Evolutionary conservation across 2,329 filamentous ascomycete species (phyloP).

Genomic region (Fusarium staphyleae): DNA sequence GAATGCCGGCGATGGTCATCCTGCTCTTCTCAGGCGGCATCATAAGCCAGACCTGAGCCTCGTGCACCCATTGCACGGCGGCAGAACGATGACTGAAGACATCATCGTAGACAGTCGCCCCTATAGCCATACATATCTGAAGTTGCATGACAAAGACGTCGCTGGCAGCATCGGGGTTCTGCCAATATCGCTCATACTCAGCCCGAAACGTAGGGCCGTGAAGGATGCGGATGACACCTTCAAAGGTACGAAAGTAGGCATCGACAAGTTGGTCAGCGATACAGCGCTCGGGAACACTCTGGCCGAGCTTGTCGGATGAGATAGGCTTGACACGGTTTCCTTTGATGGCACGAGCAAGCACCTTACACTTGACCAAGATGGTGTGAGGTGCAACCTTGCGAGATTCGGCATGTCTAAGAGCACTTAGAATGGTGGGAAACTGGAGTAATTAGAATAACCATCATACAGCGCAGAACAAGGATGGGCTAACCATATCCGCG

Average conservation of each 20-base stretch:
- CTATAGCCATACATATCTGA: conserved; percentile 61
- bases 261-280: conserved; percentile 60
- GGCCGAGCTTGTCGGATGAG: conserved; percentile 48
- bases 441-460: conserved; percentile 24
- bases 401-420: conserved; percentile 39
- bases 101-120: conserved; percentile 56
- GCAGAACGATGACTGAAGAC: conserved; percentile 51
- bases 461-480: neutral
- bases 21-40: conserved; percentile 56
- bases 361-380: conserved; percentile 51
- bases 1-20: conserved; percentile 57
- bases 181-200: conserved; percentile 61
- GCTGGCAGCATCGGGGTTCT: conserved; percentile 49
- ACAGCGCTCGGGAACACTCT: conserved; percentile 47
- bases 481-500: conserved; percentile 48
- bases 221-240: conserved; percentile 63
- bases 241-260: conserved; percentile 62
- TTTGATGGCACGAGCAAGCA: conserved; percentile 52
- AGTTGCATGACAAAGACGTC: conserved; percentile 59
- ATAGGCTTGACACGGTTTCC: conserved; percentile 48
- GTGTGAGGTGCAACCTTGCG: conserved; percentile 43
- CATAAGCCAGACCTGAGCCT: conserved; percentile 60
- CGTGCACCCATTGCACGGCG: conserved; percentile 59
- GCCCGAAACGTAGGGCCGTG: conserved; percentile 63
- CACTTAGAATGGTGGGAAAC: conserved; percentile 43